phyloP scores from a whole-genome alignment of 805 yeast genomes.

The Wickerhamomyces ciferrii region DNA sequence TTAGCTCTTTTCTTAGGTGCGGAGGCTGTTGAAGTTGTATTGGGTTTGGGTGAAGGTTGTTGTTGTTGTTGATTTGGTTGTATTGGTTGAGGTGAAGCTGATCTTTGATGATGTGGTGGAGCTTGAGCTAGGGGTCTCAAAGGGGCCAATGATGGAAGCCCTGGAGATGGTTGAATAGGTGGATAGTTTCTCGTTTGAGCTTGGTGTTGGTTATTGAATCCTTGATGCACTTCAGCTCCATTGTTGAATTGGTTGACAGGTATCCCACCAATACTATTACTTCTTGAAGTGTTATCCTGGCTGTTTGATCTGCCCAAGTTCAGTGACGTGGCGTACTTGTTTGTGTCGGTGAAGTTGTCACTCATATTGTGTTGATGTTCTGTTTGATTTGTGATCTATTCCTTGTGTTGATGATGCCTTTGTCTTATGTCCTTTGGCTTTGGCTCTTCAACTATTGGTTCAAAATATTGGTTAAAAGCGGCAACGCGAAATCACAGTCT shows the following conservation, averaged over 20 bases:
- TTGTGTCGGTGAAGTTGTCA: constrained; percentile 24
- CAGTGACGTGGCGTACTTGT: constrained; percentile 18
- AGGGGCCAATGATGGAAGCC: neutral
- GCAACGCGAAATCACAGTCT: neutral
- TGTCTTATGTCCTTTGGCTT: neutral
- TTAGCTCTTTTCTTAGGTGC: constrained; percentile 6
- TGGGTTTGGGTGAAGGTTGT: neutral
- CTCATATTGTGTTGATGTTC: constrained; percentile 10
- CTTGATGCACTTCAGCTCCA: neutral
- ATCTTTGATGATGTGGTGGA: neutral
- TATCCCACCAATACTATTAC: neutral
- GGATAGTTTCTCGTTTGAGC: neutral
- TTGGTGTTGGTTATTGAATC: neutral
- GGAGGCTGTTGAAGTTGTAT: neutral
- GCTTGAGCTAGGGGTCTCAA: neutral
- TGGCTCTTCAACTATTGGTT: neutral
- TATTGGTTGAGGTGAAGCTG: neutral
- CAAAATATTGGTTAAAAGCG: neutral
- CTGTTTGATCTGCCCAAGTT: constrained; percentile 4
- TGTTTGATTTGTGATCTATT: neutral
- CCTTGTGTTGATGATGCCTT: neutral
- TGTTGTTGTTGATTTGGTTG: neutral
- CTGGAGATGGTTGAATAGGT: neutral
- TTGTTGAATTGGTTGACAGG: neutral
- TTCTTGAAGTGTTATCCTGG: neutral